A percentile compares a stretch with the other conserved stretches of the same genome.
Conservation (phyloP, 208 protist species). For the Vickermania spadyakhi region DNA sequence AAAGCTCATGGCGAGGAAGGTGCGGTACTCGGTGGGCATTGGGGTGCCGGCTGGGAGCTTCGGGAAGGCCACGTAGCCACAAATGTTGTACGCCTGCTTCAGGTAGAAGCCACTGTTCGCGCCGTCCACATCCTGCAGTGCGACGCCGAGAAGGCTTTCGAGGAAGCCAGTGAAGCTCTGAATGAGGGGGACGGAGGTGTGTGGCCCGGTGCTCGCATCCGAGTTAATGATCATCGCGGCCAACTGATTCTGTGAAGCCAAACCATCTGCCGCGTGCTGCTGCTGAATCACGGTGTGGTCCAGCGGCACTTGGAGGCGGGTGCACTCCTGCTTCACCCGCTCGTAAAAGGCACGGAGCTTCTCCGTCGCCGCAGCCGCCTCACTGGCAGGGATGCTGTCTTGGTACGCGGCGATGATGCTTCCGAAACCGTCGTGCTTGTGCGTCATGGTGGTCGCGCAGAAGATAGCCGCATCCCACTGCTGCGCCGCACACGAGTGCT, state of each 20-base stretch:
- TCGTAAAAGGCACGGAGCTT: conserved; percentile 66
- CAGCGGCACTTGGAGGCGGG: conserved; percentile 52
- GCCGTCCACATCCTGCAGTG: conserved; percentile 68
- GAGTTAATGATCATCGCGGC: conserved; percentile 68
- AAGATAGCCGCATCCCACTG: conserved; percentile 71
- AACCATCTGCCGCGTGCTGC: conserved; percentile 67
- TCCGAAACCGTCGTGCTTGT: conserved; percentile 66
- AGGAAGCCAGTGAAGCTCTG: conserved; percentile 72
- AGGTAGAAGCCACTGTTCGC: conserved; percentile 70
- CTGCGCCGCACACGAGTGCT: conserved; percentile 47
- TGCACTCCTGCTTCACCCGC: conserved; percentile 42
- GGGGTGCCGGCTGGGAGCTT: conserved; percentile 13
- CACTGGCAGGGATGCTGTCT: conserved; percentile 39
- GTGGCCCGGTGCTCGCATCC: conserved; percentile 33
- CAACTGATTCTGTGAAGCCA: conserved; percentile 79
- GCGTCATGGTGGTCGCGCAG: conserved; percentile 60
- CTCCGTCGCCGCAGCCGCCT: conserved; percentile 25
- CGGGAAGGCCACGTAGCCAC: conserved; percentile 64
- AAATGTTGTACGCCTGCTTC: conserved; percentile 65
- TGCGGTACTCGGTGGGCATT: conserved; percentile 28
- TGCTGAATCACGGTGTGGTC: conserved; percentile 66
- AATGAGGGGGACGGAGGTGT: conserved; percentile 30
- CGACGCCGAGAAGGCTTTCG: conserved; percentile 60
- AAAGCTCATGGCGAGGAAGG: conserved; percentile 57
- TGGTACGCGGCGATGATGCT: conserved; percentile 67